A percentile compares a stretch with the other conserved stretches of the same genome.
phyloP scores from a whole-genome alignment of 2,329 filamentous ascomycete genomes.

The Beauveria australis region DNA sequence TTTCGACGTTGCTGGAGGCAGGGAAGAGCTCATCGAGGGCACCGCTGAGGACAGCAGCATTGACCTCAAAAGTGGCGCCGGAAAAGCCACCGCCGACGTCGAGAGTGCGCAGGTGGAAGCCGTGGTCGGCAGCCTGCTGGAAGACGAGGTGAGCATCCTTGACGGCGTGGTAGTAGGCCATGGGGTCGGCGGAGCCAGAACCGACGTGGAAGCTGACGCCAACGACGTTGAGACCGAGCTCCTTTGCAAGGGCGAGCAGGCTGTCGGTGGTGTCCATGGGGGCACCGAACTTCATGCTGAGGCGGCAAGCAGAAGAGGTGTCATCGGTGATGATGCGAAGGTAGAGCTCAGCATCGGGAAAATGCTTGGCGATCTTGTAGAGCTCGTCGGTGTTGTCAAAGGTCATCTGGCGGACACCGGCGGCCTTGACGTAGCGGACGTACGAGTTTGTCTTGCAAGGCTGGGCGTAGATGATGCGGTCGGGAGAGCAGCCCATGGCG shows the following conservation, averaged over 20 bases:
- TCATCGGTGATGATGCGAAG: constrained; percentile 95
- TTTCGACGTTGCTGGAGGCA: constrained; percentile 56
- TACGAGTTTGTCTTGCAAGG: constrained; percentile 99
- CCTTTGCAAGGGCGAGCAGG: constrained; percentile 70
- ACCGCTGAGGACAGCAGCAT: constrained; percentile 70
- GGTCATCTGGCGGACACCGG: constrained; percentile 94
- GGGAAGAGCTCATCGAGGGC: constrained; percentile 88
- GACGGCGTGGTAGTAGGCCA: constrained; percentile 84
- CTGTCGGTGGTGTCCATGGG: constrained; percentile 72
- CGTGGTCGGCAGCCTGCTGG: constrained; percentile 68
- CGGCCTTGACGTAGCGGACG: constrained; percentile 76
- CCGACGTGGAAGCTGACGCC: constrained; percentile 98
- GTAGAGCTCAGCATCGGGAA: constrained; percentile 81
- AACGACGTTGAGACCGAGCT: constrained; percentile 80
- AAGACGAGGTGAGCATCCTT: constrained; percentile 84
- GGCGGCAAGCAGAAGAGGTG: constrained; percentile 83
- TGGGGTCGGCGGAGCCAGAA: constrained; percentile 89
- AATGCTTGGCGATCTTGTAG: constrained; percentile 93
- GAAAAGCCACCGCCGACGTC: constrained; percentile 94
- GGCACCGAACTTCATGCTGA: constrained; percentile 97
- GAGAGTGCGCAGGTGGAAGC: constrained; percentile 75
- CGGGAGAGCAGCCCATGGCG: constrained; percentile 70
- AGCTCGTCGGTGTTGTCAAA: constrained; percentile 98
- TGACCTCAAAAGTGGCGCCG: constrained; percentile 82
- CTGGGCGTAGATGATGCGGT: constrained; percentile 96